Evolutionary conservation across 331 rosid genomes (phyloP), one percentile per base, ranked within the genome.

Genomic region (Saraca asoca): DNA sequence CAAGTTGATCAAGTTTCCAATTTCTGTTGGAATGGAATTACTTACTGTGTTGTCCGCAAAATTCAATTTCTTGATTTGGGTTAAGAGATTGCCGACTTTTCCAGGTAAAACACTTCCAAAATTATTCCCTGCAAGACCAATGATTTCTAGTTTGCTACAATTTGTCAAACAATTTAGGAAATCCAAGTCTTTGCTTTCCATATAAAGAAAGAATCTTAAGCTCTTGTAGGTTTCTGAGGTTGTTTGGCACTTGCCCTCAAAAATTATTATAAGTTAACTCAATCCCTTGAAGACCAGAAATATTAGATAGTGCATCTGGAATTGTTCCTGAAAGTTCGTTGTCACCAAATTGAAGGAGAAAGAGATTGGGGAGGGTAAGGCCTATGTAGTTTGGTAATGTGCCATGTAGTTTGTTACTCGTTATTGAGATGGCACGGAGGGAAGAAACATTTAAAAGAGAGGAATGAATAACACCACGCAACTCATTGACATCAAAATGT

Each of bases 341-440:
- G 5, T 6, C 4, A 10, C 7, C 7, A 1, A 52, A 7, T 0
- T 0, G 0, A 0, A 68, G 5, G 0, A 0, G 0, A 10, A 8
- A 3, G 48, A 75, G 65, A 20, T 68, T 61, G 12, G 70, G 70
- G 18, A 68, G 20, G 9, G 12, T 53, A 15, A 13, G 16, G 66
- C 43, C 43, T 39, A 39, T 39, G 43, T 39, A 4, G 43, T 39
- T 10, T 5, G 43, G 43, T 39, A 39, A 10, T 0, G 5, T 39
- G 11, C 10, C 43, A 45, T 13, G 15, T 1, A 46, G 15, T 46
- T n/a, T 15, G 51, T 46, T 46, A 12, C 2, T 6, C 7, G 17
- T 0, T 13, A 14, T 3, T 46, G 51, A 46, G 0, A 46, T 13
- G 5, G 7, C 14, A 16, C 7, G 5, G 6, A 46, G 15, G 14